These are phyloP conservation scores for Hemileccinum rubropunctum DNA, from an alignment of 768 basidiomycete genomes.

Conservation along the genomic window DNA sequence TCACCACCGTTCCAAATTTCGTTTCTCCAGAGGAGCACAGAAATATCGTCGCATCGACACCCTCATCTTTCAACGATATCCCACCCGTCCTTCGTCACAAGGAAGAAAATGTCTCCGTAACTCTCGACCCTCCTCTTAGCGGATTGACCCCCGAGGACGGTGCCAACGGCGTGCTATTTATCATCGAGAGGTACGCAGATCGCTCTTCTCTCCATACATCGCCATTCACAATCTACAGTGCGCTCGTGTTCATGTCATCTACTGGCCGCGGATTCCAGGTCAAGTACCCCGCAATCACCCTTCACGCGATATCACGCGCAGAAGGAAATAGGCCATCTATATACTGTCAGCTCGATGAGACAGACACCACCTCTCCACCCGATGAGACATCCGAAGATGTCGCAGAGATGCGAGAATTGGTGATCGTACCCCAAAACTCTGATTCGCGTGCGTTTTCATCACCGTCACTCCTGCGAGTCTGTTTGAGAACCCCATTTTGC, in stretches of 20 bases:
- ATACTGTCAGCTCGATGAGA: slow-evolving; percentile 93
- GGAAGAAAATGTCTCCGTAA: slow-evolving; percentile 66
- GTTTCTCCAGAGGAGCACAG: slow-evolving; percentile 68
- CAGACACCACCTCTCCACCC: slow-evolving; percentile 34
- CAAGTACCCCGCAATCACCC: slow-evolving; percentile 84
- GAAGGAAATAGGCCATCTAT: slow-evolving; percentile 59
- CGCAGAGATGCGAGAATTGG: slow-evolving; percentile 75
- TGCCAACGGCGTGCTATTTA: slow-evolving; percentile 67
- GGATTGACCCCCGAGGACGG: slow-evolving; percentile 53
- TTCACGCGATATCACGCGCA: slow-evolving; percentile 87
- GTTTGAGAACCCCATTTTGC: slow-evolving; percentile 1
- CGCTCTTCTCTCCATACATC: background rate
- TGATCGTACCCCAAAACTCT: slow-evolving; percentile 61
- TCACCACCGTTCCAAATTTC: slow-evolving; percentile 41
- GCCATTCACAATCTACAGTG: slow-evolving; percentile 40
- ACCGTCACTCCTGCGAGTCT: background rate
- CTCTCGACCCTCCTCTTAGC: slow-evolving; percentile 65
- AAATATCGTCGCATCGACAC: slow-evolving; percentile 71
- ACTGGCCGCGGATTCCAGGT: slow-evolving; percentile 77
- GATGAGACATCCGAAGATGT: slow-evolving; percentile 34
- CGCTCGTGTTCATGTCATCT: slow-evolving; percentile 72
- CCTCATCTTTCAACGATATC: slow-evolving; percentile 79
- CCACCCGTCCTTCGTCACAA: slow-evolving; percentile 77
- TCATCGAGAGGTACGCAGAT: slow-evolving; percentile 74
- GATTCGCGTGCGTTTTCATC: slow-evolving; percentile 52